These are phyloP conservation scores for Penicillium angulare DNA, from an alignment of 495 filamentous ascomycete genomes.

Conservation along the genomic window DNA sequence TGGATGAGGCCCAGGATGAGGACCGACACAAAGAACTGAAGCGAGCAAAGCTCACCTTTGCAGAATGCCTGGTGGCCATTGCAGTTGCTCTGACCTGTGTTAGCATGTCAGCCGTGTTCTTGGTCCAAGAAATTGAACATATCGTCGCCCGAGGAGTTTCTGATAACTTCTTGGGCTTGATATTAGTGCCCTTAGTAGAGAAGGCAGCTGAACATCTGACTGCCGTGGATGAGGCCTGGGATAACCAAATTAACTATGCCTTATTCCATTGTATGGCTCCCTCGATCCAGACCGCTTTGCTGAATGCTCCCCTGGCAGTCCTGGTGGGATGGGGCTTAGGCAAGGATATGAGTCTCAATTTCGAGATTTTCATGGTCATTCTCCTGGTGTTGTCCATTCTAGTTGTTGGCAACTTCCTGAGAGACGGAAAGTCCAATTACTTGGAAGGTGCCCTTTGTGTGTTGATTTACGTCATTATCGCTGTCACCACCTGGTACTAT, in stretches of 20 bases:
- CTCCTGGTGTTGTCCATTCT: constrained; percentile 83
- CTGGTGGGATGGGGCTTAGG: constrained; percentile 80
- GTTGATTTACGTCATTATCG: constrained; percentile 53
- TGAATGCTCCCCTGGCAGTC: constrained; percentile 83
- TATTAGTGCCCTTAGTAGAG: constrained; percentile 75
- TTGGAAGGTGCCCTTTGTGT: constrained; percentile 78
- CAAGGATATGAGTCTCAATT: constrained; percentile 74
- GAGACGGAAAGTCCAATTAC: constrained; percentile 79
- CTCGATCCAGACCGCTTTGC: constrained; percentile 84
- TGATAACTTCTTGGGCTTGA: constrained; percentile 79
- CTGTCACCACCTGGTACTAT: constrained; percentile 53
- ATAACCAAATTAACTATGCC: constrained; percentile 73
- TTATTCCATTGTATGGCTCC: constrained; percentile 85
- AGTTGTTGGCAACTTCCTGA: constrained; percentile 78
- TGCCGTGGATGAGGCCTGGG: constrained; percentile 85
- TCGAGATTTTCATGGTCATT: constrained; percentile 86
- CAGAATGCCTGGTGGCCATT: constrained; percentile 70
- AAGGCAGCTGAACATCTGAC: constrained; percentile 90
- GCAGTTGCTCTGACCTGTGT: constrained; percentile 69
- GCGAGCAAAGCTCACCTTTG: constrained; percentile 73
- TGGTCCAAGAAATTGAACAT: constrained; percentile 76
- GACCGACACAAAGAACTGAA: constrained; percentile 63
- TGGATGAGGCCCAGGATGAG: constrained; percentile 67
- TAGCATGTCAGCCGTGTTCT: constrained; percentile 73
- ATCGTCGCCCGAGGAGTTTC: constrained; percentile 68